phyloP scores from a whole-genome alignment of 768 basidiomycete species.

The Boletus edulis region DNA sequence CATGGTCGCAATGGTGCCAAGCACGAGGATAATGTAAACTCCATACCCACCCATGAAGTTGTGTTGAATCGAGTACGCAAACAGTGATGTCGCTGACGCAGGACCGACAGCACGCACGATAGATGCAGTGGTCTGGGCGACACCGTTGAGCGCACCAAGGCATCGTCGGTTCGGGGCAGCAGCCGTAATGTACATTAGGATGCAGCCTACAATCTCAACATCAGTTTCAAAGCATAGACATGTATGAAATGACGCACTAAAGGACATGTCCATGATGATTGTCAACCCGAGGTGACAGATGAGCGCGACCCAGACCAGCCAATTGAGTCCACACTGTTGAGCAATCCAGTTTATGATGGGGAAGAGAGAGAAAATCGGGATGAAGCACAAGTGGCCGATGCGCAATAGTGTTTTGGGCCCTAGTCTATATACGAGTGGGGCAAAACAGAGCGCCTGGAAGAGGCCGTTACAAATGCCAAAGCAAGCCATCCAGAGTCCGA shows the following conservation, averaged over 20 bases:
- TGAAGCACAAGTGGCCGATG: constrained; percentile 25
- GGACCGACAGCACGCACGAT: constrained; percentile 35
- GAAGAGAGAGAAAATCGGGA: constrained; percentile 32
- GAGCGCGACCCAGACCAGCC: constrained; percentile 29
- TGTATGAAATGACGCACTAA: constrained; percentile 21
- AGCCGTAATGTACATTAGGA: constrained; percentile 68
- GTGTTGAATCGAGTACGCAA: constrained; percentile 36
- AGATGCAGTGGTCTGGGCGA: constrained; percentile 30
- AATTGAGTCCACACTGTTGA: constrained; percentile 18
- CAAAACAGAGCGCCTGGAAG: constrained; percentile 34
- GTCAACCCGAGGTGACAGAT: constrained; percentile 22
- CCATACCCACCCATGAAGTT: constrained; percentile 36
- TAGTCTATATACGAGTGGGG: constrained; percentile 26
- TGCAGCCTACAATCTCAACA: constrained; percentile 44
- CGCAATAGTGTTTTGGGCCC: constrained; percentile 34
- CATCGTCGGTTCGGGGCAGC: constrained; percentile 64
- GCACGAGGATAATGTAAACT: constrained; percentile 32
- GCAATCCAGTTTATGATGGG: constrained; percentile 30
- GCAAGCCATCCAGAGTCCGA: constrained; percentile 36
- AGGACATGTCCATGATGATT: constrained; percentile 31
- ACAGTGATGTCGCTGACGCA: constrained; percentile 31
- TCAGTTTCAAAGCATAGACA: constrained; percentile 1
- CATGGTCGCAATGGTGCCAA: constrained; percentile 11
- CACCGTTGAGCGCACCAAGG: constrained; percentile 69
- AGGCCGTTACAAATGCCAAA: constrained; percentile 33